Base-by-base conservation (phyloP, 345 rosid genomes). In the Corchorus olitorius region DNA sequence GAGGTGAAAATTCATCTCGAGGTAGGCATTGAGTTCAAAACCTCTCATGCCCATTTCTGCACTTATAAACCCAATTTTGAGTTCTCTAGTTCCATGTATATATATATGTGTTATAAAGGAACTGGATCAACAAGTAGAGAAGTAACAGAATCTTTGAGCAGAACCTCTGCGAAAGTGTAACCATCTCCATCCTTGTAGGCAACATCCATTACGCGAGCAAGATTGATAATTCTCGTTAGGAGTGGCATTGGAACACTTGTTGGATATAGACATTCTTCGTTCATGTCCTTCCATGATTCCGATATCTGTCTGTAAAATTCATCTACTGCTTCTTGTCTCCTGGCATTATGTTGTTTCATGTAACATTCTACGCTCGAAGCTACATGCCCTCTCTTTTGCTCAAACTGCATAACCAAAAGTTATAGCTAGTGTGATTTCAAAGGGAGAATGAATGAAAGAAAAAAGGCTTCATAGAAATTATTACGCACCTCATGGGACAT, bases 221-320 rank as follows among this genome's bases (percentile, higher is more conserved):
- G 46, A 39, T 65, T 37, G 50, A 27, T 27, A 27, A 27, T 27
- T 27, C 33, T 63, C 11, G 1, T 20, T 0, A 81, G 80, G 4
- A 87, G 55, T 10, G 81, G 81, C 73, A 65, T 10, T 0, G 81
- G 75, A 1, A 81, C 62, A 0, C 63, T 14, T 0, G 78, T 75
- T 20, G 83, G 86, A 3, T 6, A 4, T 1, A 83, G 52, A 16
- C 52, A 60, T 15, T 70, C 87, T 34, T 77, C 86, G 16, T 85
- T 85, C 4, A 84, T 43, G 17, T 81, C 86, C 72, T 82, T 85
- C 88, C 87, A 83, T 0, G 81, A 84, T 48, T 70, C 22, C 14
- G 20, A 9, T 2, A 84, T 56, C 64, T 12, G 74, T 19, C 55
- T 71, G 0, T 6, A 35, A 5, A 87, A 34, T 55, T 75, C 77